Base-by-base conservation (phyloP, 495 filamentous ascomycete species). In the Rhypophila decipiens region DNA sequence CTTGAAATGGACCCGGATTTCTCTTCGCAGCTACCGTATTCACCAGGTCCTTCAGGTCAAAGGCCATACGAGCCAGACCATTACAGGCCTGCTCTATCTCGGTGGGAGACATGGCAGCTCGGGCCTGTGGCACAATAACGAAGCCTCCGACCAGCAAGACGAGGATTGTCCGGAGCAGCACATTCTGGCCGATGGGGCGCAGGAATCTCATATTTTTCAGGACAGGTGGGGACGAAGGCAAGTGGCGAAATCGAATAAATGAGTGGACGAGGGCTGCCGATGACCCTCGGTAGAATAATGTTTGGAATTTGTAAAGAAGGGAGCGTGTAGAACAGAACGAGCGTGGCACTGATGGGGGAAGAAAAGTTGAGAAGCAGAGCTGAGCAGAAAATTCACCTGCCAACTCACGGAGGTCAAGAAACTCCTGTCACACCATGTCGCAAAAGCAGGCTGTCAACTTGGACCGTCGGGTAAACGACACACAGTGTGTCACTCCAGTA, bases 51-150 rank as follows among this genome's bases (percentile, higher is more conserved):
- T 56, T 56, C 33, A 56, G 40, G 17, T 56, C 53, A 40, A 56
- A 55, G 8, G 52, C 52, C 53, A 52, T 56, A 12, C 49, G 53
- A 40, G 53, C 53, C 10, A 56, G 53, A 27, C 53, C 38, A 42
- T 56, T 41, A 39, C 53, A 56, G 22, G 49, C 49, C n/a, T 47
- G 24, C 11, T 24, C 23, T 34, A 56, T 52, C 29, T 56, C 49
- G 17, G 49, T 5, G 13, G 53, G 37, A 24, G 53, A 48, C 53
- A 56, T 56, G 45, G 49, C 45, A 12, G 44, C 53, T n/a, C n/a
- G 19, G 12, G 33, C 42, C 22, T 42, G 53, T 12, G 40, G 12
- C 35, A 49, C 35, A 8, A 40, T 9, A 19, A 37, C 22, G 24
- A 55, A 19, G 19, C 24, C n/a, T 34, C 47, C 52, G 2, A 50